These are phyloP conservation scores for Exsudoporus frostii DNA, from an alignment of 768 basidiomycete species.

Conservation along the genomic window DNA sequence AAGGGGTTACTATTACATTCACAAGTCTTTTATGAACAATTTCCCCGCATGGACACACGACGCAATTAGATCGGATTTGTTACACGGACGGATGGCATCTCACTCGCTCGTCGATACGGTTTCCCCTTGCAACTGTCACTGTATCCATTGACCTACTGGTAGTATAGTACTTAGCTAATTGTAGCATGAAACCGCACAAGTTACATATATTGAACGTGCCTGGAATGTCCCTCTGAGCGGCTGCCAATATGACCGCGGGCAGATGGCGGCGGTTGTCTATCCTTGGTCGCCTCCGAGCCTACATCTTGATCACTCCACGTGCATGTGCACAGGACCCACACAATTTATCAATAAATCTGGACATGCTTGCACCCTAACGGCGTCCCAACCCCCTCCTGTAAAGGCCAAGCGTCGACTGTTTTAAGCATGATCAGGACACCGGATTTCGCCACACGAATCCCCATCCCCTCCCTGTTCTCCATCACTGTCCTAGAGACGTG, in stretches of 20 bases:
- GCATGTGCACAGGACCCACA: conserved; percentile 21
- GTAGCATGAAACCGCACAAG: conserved; percentile 11
- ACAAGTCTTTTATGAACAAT: conserved; percentile 4
- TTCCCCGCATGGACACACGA: conserved; percentile 26
- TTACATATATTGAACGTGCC: conserved; percentile 16
- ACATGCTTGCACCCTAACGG: conserved; percentile 20
- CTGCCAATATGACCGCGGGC: conserved; percentile 28
- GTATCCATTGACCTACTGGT: conserved; percentile 13
- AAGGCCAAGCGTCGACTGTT: conserved; percentile 30
- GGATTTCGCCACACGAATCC: conserved; percentile 3
- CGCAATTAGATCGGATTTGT: conserved; percentile 18
- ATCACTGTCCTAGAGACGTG: conserved; percentile 1
- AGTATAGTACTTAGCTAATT: conserved; percentile 24
- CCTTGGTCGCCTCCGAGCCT: conserved; percentile 8
- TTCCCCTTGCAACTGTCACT: conserved; percentile 16
- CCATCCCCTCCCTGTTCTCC: background rate
- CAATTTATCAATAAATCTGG: conserved; percentile 24
- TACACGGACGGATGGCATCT: conserved; percentile 3
- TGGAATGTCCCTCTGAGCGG: background rate
- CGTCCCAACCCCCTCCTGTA: conserved; percentile 13
- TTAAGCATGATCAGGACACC: conserved; percentile 18
- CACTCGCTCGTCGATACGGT: conserved; percentile 2
- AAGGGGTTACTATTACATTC: conserved; percentile 16
- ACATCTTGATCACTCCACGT: conserved; percentile 23
- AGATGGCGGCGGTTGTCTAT: conserved; percentile 11